Percentiles rank a stretch among this genome's conserved stretches.
These are phyloP conservation scores for Turnera subulata DNA, from an alignment of 345 rosid genomes.

Conservation along the genomic window DNA sequence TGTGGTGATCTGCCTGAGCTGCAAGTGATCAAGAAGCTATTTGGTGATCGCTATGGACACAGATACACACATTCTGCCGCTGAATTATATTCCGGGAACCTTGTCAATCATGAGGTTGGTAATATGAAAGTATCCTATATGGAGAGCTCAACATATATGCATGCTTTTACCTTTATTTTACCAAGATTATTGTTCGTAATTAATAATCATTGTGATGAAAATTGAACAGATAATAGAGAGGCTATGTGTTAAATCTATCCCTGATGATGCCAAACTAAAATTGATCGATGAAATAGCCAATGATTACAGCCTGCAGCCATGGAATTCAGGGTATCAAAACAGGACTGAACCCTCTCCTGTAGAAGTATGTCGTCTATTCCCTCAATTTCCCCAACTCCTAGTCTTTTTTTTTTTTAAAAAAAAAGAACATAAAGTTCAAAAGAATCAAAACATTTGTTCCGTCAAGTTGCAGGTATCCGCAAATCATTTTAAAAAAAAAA, in stretches of 20 bases:
- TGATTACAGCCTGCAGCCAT: conserved; percentile 13
- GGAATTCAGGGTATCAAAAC: background rate
- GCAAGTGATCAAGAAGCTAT: conserved; percentile 13
- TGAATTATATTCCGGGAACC: conserved; percentile 22
- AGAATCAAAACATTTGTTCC: background rate
- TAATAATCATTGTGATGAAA: background rate
- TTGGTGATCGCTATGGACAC: conserved; percentile 20
- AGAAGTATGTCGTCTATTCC: conserved; percentile 9
- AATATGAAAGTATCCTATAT: no score
- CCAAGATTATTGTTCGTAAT: no score
- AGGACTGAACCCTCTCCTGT: background rate
- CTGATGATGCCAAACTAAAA: conserved; percentile 16
- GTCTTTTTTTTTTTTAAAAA: no score
- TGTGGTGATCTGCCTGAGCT: conserved; percentile 36
- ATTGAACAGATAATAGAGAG: conserved; percentile 20
- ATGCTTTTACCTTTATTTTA: no score
- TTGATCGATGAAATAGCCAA: conserved; percentile 24
- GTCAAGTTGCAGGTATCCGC: conserved; percentile 4
- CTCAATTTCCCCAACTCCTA: no score
- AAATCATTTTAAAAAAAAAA: no score
- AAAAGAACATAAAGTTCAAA: no score
- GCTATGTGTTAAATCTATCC: conserved; percentile 15
- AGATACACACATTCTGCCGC: conserved; percentile 15
- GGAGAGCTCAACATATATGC: no score
- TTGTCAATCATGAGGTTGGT: conserved; percentile 24